Evolutionary conservation across 2,329 filamentous ascomycete species (phyloP).

Genomic region (Scleromitrula shiraiana): DNA sequence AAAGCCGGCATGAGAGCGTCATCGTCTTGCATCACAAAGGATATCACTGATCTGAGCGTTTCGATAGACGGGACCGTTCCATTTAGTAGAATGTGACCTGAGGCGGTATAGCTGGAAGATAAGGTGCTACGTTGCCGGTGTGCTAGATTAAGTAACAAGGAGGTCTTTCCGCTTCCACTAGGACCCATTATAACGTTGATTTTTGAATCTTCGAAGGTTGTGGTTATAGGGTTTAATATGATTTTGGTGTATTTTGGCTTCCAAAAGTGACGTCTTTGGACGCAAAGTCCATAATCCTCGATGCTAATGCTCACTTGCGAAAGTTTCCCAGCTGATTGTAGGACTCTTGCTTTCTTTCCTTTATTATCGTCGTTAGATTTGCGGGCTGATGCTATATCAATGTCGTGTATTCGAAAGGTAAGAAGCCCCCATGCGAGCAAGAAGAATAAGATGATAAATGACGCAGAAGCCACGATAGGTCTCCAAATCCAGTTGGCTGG

Average conservation of each 20-base stretch:
- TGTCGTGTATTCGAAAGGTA: slow-evolving; percentile 40
- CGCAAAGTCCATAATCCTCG: neutral
- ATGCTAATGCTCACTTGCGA: neutral
- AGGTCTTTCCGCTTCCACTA: slow-evolving; percentile 41
- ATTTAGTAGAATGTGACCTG: slow-evolving; percentile 27
- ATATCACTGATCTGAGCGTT: slow-evolving; percentile 44
- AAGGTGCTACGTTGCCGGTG: slow-evolving; percentile 39
- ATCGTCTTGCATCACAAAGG: slow-evolving; percentile 58
- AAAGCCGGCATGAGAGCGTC: slow-evolving; percentile 60
- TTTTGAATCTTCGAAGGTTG: slow-evolving; percentile 41
- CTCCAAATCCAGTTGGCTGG: slow-evolving; percentile 44
- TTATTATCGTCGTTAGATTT: neutral
- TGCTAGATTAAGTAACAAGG: slow-evolving; percentile 45
- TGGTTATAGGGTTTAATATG: slow-evolving; percentile 43
- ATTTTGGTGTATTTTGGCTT: slow-evolving; percentile 31
- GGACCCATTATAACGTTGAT: slow-evolving; percentile 54
- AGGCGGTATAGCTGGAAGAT: slow-evolving; percentile 43
- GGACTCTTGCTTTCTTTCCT: neutral
- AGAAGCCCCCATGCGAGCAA: slow-evolving; percentile 41
- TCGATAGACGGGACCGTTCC: slow-evolving; percentile 41
- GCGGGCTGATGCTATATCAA: slow-evolving; percentile 32
- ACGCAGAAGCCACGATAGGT: slow-evolving; percentile 40
- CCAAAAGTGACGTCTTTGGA: slow-evolving; percentile 26
- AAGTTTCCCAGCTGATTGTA: neutral
- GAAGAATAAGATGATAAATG: slow-evolving; percentile 34